Percentiles rank a stretch among this genome's conserved stretches.
Conservation (phyloP, 306 rosid genomes). For the Cucumis cinereus region DNA sequence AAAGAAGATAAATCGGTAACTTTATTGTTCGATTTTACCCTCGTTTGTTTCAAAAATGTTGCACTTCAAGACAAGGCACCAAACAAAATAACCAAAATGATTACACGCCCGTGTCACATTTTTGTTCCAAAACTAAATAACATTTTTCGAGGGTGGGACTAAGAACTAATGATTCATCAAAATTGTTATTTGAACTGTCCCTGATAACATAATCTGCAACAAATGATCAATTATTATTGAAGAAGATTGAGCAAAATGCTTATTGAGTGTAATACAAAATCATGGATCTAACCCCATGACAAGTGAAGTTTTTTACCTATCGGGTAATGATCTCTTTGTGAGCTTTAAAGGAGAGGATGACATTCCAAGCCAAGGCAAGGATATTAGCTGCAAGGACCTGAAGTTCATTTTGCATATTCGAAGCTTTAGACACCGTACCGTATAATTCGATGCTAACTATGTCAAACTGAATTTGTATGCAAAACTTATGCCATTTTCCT, state of each 20-base stretch:
- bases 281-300: not conserved
- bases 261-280: not conserved
- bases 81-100: not conserved
- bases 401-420: conserved; percentile 8
- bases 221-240: not conserved
- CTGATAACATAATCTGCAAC: not conserved
- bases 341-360: conserved; percentile 87
- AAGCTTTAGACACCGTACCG: not conserved
- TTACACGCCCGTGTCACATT: no score
- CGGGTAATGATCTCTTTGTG: conserved; percentile 61
- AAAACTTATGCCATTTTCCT: not conserved
- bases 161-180: not conserved
- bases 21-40: not conserved
- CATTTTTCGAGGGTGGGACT: not conserved
- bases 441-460: not conserved
- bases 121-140: not conserved
- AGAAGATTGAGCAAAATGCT: not conserved
- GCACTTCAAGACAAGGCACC: not conserved
- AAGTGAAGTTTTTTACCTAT: conserved; percentile 28
- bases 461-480: not conserved
- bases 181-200: not conserved
- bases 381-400: conserved; percentile 94
- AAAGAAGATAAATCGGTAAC: not conserved
- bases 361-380: conserved; percentile 78
- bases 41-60: not conserved